Evolutionary conservation across 768 basidiomycete genomes (phyloP).

Genomic region (Dictyophora rubrovolvata): DNA sequence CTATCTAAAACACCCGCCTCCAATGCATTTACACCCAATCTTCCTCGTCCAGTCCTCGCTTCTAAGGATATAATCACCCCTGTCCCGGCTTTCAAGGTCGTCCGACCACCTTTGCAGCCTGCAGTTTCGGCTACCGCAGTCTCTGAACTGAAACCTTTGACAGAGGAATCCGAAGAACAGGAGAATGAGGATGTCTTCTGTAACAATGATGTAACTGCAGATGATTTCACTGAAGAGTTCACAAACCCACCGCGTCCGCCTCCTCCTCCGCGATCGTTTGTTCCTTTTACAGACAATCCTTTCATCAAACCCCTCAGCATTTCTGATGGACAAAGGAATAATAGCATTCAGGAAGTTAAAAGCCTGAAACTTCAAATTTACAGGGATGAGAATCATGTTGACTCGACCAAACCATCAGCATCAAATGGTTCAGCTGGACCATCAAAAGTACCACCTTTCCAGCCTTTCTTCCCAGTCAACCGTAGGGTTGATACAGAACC

Average conservation of each 20-base stretch:
- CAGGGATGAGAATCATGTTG: conserved; percentile 17
- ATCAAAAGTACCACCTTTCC: background rate
- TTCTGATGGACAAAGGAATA: conserved; percentile 12
- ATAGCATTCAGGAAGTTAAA: conserved; percentile 9
- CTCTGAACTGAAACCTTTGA: conserved; percentile 9
- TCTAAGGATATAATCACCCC: conserved; percentile 8
- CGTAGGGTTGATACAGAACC: conserved; percentile 12
- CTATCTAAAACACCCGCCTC: conserved; percentile 33
- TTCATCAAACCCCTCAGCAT: background rate
- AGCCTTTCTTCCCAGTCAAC: background rate
- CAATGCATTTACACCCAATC: conserved; percentile 22
- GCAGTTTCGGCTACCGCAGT: conserved; percentile 15
- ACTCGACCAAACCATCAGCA: background rate
- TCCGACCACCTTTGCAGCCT: conserved; percentile 14
- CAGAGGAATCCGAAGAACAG: conserved; percentile 19
- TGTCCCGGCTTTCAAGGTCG: conserved; percentile 7
- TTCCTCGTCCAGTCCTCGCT: conserved; percentile 5
- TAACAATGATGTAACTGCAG: conserved; percentile 4
- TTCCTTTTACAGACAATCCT: conserved; percentile 16
- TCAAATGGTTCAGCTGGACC: background rate
- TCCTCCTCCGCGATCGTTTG: conserved; percentile 9
- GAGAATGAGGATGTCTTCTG: conserved; percentile 11
- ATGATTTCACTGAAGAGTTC: conserved; percentile 9
- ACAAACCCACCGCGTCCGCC: conserved; percentile 3
- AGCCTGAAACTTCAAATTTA: conserved; percentile 12